Base-by-base conservation (phyloP, 805 yeast genomes). In the Ogataea nakhonphanomensis region DNA sequence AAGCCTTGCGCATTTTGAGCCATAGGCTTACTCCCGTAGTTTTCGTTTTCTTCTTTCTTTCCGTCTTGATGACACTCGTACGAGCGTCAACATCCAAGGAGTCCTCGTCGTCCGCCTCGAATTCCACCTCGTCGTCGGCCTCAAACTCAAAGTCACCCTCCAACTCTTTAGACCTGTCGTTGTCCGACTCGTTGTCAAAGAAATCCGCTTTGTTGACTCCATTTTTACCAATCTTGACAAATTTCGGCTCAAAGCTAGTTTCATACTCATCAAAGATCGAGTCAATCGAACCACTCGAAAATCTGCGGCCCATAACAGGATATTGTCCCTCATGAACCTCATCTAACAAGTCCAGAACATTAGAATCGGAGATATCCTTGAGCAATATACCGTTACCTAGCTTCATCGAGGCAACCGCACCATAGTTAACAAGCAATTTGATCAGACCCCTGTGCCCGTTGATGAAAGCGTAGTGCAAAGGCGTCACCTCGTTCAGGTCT, bases 381-480 rank as follows among this genome's bases (percentile, higher is more conserved):
- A 59, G 66, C 2, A 69, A 62, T 14, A 69, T 37, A 10, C 81
- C 82, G 49, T 74, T 75, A 33, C 69, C 62, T 20, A 84, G 70
- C 53, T 65, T 74, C 41, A 73, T 58, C 27, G 70, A 66, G 47
- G 74, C 61, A 49, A 76, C 78, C 1, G 91, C 84, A 37, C 79
- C 81, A 57, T 83, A 80, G 26, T 73, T 79, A 30, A 81, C 57
- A 47, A 86, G 69, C 30, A 81, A 55, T 31, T 73, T 71, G 45
- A 86, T 83, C 28, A 83, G 69, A 33, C 75, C 81, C 37, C 85
- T 67, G 54, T 84, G 74, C 24, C 96, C 96, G 49, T 73, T 70
- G 51, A 90, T 59, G 24, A 88, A 76, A 0, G 97, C 96, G 56
- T 84, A 81, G 60, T 90, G 96, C 42, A 93, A 67, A 4, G 99